Evolutionary conservation across 1,284 basidiomycete genomes (phyloP), one percentile per base, ranked within the genome.

Genomic region (Trichosporon ovoides): DNA sequence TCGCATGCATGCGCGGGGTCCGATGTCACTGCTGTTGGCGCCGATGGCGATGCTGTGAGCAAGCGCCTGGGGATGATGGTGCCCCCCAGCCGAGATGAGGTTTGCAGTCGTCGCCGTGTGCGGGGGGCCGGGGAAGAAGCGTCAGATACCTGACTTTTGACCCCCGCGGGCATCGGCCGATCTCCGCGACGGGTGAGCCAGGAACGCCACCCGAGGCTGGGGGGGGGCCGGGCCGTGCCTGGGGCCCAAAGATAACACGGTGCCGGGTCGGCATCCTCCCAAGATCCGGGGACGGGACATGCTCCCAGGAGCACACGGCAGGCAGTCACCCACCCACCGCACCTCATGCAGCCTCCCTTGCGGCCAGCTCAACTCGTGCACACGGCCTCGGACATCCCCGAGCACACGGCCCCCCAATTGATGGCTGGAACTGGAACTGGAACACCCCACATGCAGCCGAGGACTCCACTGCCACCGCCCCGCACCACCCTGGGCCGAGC

Each of bases 81-180:
- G n/a, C n/a, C n/a, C n/a, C n/a, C n/a, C n/a, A n/a, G n/a, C n/a
- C 28, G 28, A 9, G 28, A 31, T 31, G 28, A n/a, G n/a, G 28
- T 5, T 31, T 31, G 28, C 28, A 31, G 9, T 31, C 28, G 28
- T 4, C 28, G 28, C 9, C 5, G 5, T 4, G 28, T 28, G 24
- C 43, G 43, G 43, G 43, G 43, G 43, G 11, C 14, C 22, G 43
- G 43, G 43, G 43, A 10, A 1, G 9, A 9, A 24, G 43, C 16
- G 22, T 6, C n/a, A 22, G 28, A 48, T 48, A 48, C 43, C 43
- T 48, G 43, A 48, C 43, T 48, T 48, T 48, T 48, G 43, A 48
- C 43, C 14, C 43, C 22, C n/a, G 7, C 43, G 43, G 43, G 28
- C 24, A 31, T 1, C n/a, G 4, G 2, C 1, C 43, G 28, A 48